phyloP scores from a whole-genome alignment of 768 basidiomycete species.

The Coprinellus micaceus region DNA sequence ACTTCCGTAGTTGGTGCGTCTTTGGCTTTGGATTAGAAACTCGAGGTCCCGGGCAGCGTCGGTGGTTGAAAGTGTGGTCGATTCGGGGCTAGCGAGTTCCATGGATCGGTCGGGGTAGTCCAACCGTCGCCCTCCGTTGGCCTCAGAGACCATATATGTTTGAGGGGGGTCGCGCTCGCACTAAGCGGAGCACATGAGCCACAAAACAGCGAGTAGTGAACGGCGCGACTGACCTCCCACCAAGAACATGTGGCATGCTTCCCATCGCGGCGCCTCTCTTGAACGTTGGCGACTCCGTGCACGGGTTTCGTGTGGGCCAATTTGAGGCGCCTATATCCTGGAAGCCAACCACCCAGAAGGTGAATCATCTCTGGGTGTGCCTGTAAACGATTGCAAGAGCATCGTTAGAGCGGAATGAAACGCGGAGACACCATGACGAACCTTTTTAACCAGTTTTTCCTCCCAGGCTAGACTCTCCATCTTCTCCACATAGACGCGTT shows the following conservation, averaged over 20 bases:
- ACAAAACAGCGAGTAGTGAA: slow-evolving; percentile 1
- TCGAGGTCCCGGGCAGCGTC: slow-evolving; percentile 56
- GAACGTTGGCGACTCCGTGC: slow-evolving; percentile 62
- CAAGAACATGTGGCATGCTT: slow-evolving; percentile 82
- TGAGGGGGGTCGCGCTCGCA: slow-evolving; percentile 75
- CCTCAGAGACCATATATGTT: slow-evolving; percentile 84
- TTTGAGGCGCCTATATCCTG: slow-evolving; percentile 74
- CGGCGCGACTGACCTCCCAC: slow-evolving; percentile 75
- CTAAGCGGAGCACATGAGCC: slow-evolving; percentile 34
- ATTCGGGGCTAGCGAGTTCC: slow-evolving; percentile 38
- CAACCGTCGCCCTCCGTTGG: slow-evolving; percentile 26
- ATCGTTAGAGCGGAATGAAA: slow-evolving; percentile 2
- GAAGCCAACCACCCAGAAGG: slow-evolving; percentile 70
- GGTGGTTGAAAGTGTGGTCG: slow-evolving; percentile 40
- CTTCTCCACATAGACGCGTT: slow-evolving; percentile 88
- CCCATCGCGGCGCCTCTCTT: slow-evolving; percentile 61
- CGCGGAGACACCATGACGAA: slow-evolving; percentile 31
- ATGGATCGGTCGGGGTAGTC: slow-evolving; percentile 14
- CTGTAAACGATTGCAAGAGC: slow-evolving; percentile 36
- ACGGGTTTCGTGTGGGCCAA: slow-evolving; percentile 72
- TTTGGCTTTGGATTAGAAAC: slow-evolving; percentile 45
- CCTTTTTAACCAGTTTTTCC: slow-evolving; percentile 75
- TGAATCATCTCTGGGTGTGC: slow-evolving; percentile 83
- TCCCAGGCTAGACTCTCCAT: slow-evolving; percentile 91
- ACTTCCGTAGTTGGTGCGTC: slow-evolving; percentile 7